These are phyloP conservation scores for Maudiozyma bulderi DNA, from an alignment of 805 yeast species.

Conservation along the genomic window DNA sequence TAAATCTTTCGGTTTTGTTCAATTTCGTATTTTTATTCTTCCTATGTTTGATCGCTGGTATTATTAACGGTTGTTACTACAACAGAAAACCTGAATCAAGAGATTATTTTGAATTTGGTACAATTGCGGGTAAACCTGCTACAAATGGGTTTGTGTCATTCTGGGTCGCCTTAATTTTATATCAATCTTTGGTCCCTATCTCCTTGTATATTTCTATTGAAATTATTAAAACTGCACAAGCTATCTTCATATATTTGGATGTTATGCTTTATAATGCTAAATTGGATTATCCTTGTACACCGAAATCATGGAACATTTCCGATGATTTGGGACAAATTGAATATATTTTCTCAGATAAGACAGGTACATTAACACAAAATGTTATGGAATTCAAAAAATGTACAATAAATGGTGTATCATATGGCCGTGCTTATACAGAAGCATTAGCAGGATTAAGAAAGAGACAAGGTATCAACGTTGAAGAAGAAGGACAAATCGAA, in stretches of 20 bases:
- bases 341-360: constrained; percentile 74
- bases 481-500: constrained; percentile 46
- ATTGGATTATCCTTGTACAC: constrained; percentile 74
- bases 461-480: constrained; percentile 68
- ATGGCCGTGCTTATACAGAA: constrained; percentile 77
- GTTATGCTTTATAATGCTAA: constrained; percentile 57
- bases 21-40: constrained; percentile 57
- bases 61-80: constrained; percentile 64
- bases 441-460: constrained; percentile 73
- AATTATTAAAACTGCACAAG: constrained; percentile 75
- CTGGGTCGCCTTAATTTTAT: constrained; percentile 67
- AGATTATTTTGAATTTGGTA: constrained; percentile 56
- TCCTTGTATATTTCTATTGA: constrained; percentile 76
- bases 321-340: constrained; percentile 85
- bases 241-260: constrained; percentile 71
- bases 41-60: constrained; percentile 60
- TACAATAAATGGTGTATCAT: constrained; percentile 61
- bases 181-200: constrained; percentile 75
- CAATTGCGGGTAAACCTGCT: constrained; percentile 56
- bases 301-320: constrained; percentile 77
- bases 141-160: constrained; percentile 63
- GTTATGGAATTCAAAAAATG: constrained; percentile 82
- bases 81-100: constrained; percentile 39
- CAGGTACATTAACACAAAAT: constrained; percentile 77
- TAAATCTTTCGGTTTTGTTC: constrained; percentile 58